Percentiles rank a stretch among this genome's conserved stretches.
phyloP scores from a whole-genome alignment of 1,284 basidiomycete genomes.

The Fomes fomentarius region DNA sequence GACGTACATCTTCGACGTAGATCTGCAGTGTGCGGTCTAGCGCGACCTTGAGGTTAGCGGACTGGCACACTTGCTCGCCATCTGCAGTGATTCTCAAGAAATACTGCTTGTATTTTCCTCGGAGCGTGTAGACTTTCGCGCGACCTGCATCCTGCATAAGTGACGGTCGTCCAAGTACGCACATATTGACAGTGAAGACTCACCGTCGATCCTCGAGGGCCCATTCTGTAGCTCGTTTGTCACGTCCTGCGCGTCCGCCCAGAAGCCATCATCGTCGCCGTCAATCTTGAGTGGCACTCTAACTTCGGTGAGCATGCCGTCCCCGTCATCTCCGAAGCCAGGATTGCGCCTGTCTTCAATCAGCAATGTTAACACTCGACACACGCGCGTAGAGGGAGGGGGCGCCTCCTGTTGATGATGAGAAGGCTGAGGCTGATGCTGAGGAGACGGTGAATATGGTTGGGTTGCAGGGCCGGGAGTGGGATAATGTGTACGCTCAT shows the following conservation, averaged over 20 bases:
- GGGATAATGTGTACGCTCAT: not conserved
- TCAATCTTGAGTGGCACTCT: constrained; percentile 55
- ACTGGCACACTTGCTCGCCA: constrained; percentile 32
- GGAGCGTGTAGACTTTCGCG: constrained; percentile 67
- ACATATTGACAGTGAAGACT: not conserved
- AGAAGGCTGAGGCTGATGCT: not conserved
- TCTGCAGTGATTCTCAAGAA: constrained; percentile 64
- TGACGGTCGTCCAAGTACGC: not conserved
- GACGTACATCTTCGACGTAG: constrained; percentile 36
- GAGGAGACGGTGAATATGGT: not conserved
- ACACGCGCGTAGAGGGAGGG: constrained; percentile 5
- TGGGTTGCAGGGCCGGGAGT: not conserved
- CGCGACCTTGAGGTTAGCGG: constrained; percentile 38
- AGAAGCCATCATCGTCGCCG: constrained; percentile 56
- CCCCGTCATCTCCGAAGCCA: constrained; percentile 45
- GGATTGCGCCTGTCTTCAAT: constrained; percentile 64
- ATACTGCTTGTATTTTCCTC: constrained; percentile 70
- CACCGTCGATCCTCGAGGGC: constrained; percentile 71
- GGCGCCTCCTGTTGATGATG: not conserved
- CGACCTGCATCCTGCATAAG: constrained; percentile 49
- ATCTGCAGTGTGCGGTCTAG: constrained; percentile 37
- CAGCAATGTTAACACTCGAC: constrained; percentile 61
- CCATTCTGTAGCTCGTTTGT: constrained; percentile 58
- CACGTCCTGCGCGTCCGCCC: constrained; percentile 70
- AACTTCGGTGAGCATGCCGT: constrained; percentile 67